Evolutionary conservation across 768 basidiomycete species (phyloP).

Genomic region (Boletus bicolor): DNA sequence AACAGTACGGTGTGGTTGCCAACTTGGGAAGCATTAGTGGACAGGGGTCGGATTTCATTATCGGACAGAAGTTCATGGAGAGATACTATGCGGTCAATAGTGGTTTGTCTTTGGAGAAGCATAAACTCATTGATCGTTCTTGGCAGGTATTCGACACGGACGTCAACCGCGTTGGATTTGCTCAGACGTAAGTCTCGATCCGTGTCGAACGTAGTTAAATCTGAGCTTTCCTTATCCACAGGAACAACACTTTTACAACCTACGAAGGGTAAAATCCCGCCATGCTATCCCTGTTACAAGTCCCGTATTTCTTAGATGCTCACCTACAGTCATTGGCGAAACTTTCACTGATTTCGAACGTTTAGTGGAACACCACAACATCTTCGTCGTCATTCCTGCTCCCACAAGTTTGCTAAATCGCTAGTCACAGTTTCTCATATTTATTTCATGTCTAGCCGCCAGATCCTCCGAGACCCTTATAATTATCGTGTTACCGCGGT

Average conservation of each 20-base stretch:
- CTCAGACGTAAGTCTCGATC: conserved; percentile 19
- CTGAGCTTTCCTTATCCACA: conserved; percentile 1
- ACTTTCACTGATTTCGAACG: not conserved
- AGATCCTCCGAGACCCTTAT: too few relatives aligned
- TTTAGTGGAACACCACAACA: not conserved
- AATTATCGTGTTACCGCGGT: too few relatives aligned
- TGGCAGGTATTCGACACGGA: conserved; percentile 24
- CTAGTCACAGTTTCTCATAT: too few relatives aligned
- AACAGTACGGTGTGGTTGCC: conserved; percentile 11
- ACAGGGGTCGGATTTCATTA: not conserved
- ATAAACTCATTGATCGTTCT: not conserved
- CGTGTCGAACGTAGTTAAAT: not conserved
- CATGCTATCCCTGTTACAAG: not conserved
- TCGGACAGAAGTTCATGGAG: not conserved
- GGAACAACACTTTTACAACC: conserved; percentile 21
- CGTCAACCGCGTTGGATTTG: conserved; percentile 19
- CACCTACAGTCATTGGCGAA: not conserved
- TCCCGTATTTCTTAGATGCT: not conserved
- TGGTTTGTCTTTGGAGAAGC: not conserved
- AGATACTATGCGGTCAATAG: conserved; percentile 6
- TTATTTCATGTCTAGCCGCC: too few relatives aligned
- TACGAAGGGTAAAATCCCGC: not conserved
- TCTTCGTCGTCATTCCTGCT: not conserved
- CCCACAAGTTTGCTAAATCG: too few relatives aligned
- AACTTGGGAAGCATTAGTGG: not conserved